Evolutionary conservation across 345 rosid species (phyloP).

Genomic region (Eucalyptus cloeziana): DNA sequence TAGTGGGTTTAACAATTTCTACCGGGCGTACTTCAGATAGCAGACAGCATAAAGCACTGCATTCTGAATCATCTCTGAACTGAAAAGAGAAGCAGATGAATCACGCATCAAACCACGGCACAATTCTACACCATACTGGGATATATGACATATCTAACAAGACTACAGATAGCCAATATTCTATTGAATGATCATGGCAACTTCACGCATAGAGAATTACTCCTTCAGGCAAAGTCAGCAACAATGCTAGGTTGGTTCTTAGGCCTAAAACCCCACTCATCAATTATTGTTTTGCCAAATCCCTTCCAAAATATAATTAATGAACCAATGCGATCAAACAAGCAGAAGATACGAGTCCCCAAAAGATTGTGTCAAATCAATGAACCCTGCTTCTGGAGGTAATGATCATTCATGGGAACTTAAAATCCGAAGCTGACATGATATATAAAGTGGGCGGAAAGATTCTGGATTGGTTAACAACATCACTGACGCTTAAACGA

Average conservation of each 20-base stretch:
- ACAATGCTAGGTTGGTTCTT: background rate
- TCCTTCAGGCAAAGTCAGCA: background rate
- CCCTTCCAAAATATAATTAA: background rate
- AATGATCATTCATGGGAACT: background rate
- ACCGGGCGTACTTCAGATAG: conserved; percentile 88
- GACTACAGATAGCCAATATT: background rate
- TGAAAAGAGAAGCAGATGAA: conserved; percentile 10
- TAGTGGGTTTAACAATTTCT: conserved; percentile 84
- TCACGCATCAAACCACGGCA: background rate
- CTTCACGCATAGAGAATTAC: background rate
- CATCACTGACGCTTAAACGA: background rate
- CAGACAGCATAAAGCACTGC: conserved; percentile 64
- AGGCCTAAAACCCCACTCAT: background rate
- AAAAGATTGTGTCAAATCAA: background rate
- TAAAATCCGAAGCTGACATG: background rate
- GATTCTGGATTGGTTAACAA: background rate
- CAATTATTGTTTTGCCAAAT: background rate
- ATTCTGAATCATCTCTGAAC: conserved; percentile 79
- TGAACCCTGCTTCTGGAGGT: background rate
- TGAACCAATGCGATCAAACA: background rate
- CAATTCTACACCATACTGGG: background rate
- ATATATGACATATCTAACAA: background rate
- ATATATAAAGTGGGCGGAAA: background rate
- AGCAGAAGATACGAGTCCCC: background rate
- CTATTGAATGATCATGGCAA: background rate